Evolutionary conservation across 306 rosid genomes (phyloP), one percentile per base, ranked within the genome.

Genomic region (Benincasa hispida): DNA sequence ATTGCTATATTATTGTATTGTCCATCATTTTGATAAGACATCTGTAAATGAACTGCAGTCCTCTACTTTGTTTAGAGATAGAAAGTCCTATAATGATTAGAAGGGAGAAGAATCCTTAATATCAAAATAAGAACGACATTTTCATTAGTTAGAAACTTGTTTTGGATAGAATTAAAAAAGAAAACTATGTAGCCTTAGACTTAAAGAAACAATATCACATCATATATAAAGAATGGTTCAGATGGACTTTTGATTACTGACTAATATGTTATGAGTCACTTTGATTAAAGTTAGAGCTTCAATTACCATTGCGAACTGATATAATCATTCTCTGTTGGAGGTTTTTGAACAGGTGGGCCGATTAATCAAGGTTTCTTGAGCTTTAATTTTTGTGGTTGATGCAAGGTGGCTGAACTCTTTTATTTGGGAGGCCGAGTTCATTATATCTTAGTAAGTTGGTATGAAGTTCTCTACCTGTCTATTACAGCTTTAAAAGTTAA

Each of bases 381-480:
- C 19, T 66, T 66, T 21, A 67, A 67, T 67, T 54, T 42, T 39
- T 22, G 21, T 66, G 76, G 58, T 9, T 45, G 58, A 70, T 45
- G 58, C 41, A 25, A 72, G 76, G 76, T 72, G 76, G 76, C 57
- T 72, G 58, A 72, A 17, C 41, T 45, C 41, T 8, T 47, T 72
- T 9, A 30, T 27, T 24, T 47, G 55, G 76, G 59, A 72, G 41
- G 76, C 58, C 25, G 25, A 72, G 41, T 48, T 72, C 59, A 47
- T 72, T 11, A 72, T 47, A 72, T 25, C 39, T 69, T 69, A 25
- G 59, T 47, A 72, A 72, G 48, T 72, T 45, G 59, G 76, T 27
- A 48, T 72, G 58, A 7, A 47, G 12, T 47, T 72, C 58, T 48
- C 75, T 72, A 72, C 76, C 76, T 72, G 76, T 72, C 76, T 47